Evolutionary conservation across 331 rosid genomes (phyloP).

Genomic region (Malus hybrid): DNA sequence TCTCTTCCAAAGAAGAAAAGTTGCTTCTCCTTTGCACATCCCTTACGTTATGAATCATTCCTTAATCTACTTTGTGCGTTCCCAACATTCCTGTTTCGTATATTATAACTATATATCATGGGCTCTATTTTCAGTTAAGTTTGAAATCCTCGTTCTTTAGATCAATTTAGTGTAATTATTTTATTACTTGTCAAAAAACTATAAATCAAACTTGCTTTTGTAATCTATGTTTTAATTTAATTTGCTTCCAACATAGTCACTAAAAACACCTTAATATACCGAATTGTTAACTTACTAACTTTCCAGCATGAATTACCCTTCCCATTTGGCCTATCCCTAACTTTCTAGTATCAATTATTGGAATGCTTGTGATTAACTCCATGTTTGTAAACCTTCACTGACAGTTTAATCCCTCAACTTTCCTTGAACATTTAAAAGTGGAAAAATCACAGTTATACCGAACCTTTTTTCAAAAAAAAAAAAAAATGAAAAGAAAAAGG

Average conservation of each 20-base stretch:
- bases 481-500: no score
- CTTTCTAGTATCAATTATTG: no score
- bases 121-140: neutral
- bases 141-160: neutral
- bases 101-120: neutral
- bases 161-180: neutral
- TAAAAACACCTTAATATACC: neutral
- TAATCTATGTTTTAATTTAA: neutral
- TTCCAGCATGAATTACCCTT: no score
- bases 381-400: no score
- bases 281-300: no score
- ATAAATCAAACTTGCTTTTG: neutral
- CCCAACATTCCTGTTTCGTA: conserved; percentile 23
- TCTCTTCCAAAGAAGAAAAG: conserved; percentile 55
- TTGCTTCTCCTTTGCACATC: conserved; percentile 70
- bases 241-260: neutral
- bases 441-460: no score
- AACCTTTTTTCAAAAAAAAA: no score
- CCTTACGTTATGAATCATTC: conserved; percentile 63
- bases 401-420: no score
- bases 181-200: no score
- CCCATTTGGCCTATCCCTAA: no score
- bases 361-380: no score
- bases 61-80: conserved; percentile 29
- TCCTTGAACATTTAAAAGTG: no score